phyloP scores from a whole-genome alignment of 345 rosid genomes.

The Reutealis trisperma region DNA sequence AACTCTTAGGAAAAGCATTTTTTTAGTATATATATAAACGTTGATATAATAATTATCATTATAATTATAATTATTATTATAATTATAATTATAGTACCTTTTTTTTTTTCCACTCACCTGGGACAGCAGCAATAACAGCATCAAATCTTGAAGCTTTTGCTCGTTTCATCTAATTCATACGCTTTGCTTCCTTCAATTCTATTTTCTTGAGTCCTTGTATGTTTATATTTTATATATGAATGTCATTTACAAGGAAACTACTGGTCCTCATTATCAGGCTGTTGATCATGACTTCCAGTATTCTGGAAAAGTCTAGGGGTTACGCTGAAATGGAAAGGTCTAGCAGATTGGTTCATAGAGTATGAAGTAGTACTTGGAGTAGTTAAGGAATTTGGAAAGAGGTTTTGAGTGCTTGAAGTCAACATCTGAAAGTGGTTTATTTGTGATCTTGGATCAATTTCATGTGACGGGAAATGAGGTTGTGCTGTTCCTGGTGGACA shows the following conservation, averaged over 20 bases:
- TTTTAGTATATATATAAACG: not conserved
- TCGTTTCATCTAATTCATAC: not conserved
- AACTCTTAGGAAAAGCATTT: not conserved
- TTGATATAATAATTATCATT: not conserved
- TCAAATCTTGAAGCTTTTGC: constrained; percentile 7
- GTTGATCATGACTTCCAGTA: constrained; percentile 19
- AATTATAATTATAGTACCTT: constrained; percentile 16
- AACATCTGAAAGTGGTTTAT: constrained; percentile 55
- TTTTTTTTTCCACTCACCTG: not conserved
- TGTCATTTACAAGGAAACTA: constrained; percentile 32
- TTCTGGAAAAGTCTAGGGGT: constrained; percentile 32
- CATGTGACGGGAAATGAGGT: constrained; percentile 23
- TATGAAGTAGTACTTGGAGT: constrained; percentile 13
- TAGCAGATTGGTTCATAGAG: constrained; percentile 25
- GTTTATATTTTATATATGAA: not conserved
- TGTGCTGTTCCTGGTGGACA: constrained; percentile 33
- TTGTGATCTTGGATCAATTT: constrained; percentile 31
- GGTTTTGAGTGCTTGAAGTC: constrained; percentile 39
- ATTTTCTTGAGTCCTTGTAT: constrained; percentile 2
- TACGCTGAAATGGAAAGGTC: constrained; percentile 33
- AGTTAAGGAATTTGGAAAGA: constrained; percentile 12
- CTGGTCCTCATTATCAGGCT: constrained; percentile 22
- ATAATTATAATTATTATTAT: too few relatives aligned
- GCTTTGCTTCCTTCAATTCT: not conserved
- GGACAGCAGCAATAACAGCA: not conserved